Base-by-base conservation (phyloP, 2,329 filamentous ascomycete genomes). In the Neopestalotiopsis sp. region DNA sequence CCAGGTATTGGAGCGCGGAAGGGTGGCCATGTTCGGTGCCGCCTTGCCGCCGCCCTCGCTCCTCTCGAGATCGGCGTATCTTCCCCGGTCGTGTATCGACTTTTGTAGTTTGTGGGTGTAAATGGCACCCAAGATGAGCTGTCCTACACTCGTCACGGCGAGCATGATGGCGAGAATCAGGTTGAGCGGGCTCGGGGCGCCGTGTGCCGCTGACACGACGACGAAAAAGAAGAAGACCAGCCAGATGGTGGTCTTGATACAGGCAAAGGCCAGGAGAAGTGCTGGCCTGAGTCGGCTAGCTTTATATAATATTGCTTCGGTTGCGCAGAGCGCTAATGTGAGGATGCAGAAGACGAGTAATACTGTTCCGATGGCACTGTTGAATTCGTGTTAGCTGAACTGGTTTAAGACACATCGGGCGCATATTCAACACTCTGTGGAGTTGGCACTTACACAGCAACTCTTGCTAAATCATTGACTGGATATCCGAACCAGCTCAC, bases 241-340 rank as follows among this genome's bases (percentile, higher is more conserved):
- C 72, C 72, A 74, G 52, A 68, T 64, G 13, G 63, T n/a, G 6
- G 71, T 70, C 67, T 72, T 72, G 49, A 73, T 14, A 56, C 66
- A 63, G 4, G 71, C 62, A 42, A 61, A 65, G 42, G 42, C 63
- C 38, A 74, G 69, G 17, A 73, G 28, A 4, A 71, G n/a, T 17
- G 58, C 65, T 3, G 71, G 71, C 28, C 38, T 68, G n/a, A 74
- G 68, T 14, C 24, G 28, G 34, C 64, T 67, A 7, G 32, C 45
- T 10, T 32, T 42, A 59, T 67, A 71, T 17, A 74, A 59, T 12
- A 65, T 58, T 9, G 68, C 66, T 65, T 74, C 70, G 42, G 59
- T 40, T 30, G 67, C 40, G 64, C 64, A 42, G 38, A 72, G 56
- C 28, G 69, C 4, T 9, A 73, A 14, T 30, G 71, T 73, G 52